Conservation (phyloP, 1,284 basidiomycete genomes). For the Puccinia hordei region DNA sequence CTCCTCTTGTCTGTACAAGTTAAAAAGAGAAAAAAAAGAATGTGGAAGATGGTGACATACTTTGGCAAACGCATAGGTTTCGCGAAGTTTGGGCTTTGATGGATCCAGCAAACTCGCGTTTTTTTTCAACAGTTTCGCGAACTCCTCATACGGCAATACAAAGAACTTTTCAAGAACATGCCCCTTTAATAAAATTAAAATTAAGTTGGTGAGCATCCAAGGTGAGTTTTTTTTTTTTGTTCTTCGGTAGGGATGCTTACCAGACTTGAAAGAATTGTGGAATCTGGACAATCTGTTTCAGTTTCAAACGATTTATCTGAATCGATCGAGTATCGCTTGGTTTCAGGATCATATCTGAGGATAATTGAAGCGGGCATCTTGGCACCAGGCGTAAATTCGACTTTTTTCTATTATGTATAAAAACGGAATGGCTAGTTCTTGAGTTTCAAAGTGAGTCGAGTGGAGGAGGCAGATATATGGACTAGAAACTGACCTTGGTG, state of each 20-base stretch:
- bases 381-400: conserved; percentile 76
- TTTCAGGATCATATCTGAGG: conserved; percentile 64
- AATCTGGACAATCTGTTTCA: conserved; percentile 61
- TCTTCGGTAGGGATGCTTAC: conserved; percentile 61
- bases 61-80: conserved; percentile 81
- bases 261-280: conserved; percentile 78
- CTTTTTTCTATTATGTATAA: conserved; percentile 61
- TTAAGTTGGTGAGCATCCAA: not conserved
- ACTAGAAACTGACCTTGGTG: conserved; percentile 63
- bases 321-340: conserved; percentile 77
- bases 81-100: conserved; percentile 62
- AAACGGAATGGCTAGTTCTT: not conserved
- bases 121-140: conserved; percentile 31
- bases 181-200: conserved; percentile 26
- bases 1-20: not conserved
- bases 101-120: conserved; percentile 54
- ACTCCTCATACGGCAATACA: conserved; percentile 50
- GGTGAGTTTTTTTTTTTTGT: conserved; percentile 3
- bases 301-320: conserved; percentile 66
- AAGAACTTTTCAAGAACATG: conserved; percentile 58
- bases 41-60: conserved; percentile 60
- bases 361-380: conserved; percentile 74
- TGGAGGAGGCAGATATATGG: not conserved
- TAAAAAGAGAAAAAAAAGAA: not conserved
- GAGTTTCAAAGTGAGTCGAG: not conserved